Conservation (phyloP, 208 protist species). For the Wallacemonas sp. region DNA sequence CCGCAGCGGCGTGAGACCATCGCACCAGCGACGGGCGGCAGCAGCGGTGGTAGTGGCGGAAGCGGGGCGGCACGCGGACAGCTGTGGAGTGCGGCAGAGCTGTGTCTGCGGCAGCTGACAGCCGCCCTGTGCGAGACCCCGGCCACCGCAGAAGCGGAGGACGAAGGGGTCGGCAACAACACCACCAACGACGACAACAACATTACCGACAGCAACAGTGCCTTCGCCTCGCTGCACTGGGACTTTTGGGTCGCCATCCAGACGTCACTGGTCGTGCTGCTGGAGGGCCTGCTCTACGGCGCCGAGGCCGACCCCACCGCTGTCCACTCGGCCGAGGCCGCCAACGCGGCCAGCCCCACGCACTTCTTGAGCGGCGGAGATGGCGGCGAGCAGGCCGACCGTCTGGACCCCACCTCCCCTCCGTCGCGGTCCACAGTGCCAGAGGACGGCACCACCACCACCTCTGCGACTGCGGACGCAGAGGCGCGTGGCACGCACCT, state of each 20-base stretch:
- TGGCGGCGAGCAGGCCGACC: background rate
- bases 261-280: conserved; percentile 18
- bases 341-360: too few species aligned
- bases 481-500: background rate
- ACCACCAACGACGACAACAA: background rate
- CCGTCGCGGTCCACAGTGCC: too few species aligned
- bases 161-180: too few species aligned
- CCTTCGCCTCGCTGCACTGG: conserved; percentile 25
- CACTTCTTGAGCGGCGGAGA: too few species aligned
- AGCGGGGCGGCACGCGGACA: background rate
- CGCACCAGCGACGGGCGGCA: background rate
- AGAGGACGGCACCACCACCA: background rate
- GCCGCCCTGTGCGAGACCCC: background rate
- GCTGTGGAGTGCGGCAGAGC: conserved; percentile 19
- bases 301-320: conserved; percentile 16
- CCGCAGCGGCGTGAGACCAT: conserved; percentile 8
- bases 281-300: conserved; percentile 36
- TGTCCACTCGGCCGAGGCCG: background rate
- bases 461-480: background rate
- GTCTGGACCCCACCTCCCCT: background rate
- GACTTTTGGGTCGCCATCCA: conserved; percentile 47
- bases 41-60: conserved; percentile 10
- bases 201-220: background rate
- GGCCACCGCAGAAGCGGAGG: too few species aligned
- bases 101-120: conserved; percentile 3